Base-by-base conservation (phyloP, 106 monocot genomes). In the Agapanthus africanus region DNA sequence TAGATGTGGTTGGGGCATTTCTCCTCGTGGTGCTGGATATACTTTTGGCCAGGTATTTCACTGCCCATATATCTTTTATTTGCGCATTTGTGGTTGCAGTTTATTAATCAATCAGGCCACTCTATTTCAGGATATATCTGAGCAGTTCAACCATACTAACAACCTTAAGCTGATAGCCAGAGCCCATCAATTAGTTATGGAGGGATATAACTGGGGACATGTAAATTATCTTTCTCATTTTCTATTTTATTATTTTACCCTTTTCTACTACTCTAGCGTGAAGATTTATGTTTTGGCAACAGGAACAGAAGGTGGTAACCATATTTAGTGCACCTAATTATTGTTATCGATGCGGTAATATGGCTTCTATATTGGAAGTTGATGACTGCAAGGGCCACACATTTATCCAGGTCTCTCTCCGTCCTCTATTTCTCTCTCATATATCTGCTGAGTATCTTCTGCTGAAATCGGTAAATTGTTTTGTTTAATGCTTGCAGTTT, bases 311-410 rank as follows among this genome's bases (percentile, higher is more conserved):
- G 79, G 93, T 99, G 40, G 99, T 99, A 0, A 99, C 99, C 47
- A 99, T 99, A 79, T 99, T 99, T 68, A 99, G 99, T 75, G 99
- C 99, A 10, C 99, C 99, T 66, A 99, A 99, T 78, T 99, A 99
- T 77, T 99, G 99, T 76, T 99, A 99, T 56, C 92, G 99, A 6
- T 99, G 99, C 73, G 99, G 99, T 14, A 99, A 99, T 67, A 99
- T 93, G 99, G 99, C 99, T 21, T 92, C 99, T 40, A 99, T 99
- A 59, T 80, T 93, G 68, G 99, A 99, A 81, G 93, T 99, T 52
- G 93, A 93, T 76, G 99, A 99, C 63, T 90, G 82, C 84, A 93
- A 77, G 60, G 93, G 81, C n/a, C 99, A 99, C 73, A 93, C 93
- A 10, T 99, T 99, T 65, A 99, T 93, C 71, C 99, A 99, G 99